Evolutionary conservation across 2,329 filamentous ascomycete genomes (phyloP), one percentile per base, ranked within the genome.

Genomic region (Trichoderma sp.): DNA sequence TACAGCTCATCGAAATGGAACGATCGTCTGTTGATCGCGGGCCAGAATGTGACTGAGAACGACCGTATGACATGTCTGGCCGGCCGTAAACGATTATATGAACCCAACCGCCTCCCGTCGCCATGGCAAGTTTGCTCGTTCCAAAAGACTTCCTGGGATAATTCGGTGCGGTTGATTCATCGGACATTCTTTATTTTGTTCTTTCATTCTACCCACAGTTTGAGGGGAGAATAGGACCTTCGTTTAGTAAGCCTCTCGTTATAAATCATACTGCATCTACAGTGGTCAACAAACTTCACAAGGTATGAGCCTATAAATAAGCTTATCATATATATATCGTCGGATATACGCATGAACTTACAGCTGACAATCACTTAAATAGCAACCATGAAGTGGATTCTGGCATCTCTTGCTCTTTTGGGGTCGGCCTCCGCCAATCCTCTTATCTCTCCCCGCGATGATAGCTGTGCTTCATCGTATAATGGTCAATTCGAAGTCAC

Each of bases 401-500:
- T 78, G 33, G 76, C 78, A 50, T 27, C 84, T 77, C 79, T 85
- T 79, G 78, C 85, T 75, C 79, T 90, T 69, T 85, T 85, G 75
- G 83, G 87, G 79, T 84, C 84, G 74, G 83, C 84, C 75, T 82
- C 86, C 31, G 77, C 71, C 45, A 78, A 79, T 12, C 78, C 79
- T n/a, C 86, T 88, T 77, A 85, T 91, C 71, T 82, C 87, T 6
- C 91, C 92, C 12, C 81, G 84, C 1, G 83, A 81, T 18, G 77
- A 85, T 3, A 89, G 88, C 75, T 94, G 92, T 85, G 80, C 83
- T 64, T 77, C 83, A 12, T 86, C 82, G 72, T 88, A 87, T 79
- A 80, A 85, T 16, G 89, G 90, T 65, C 84, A 84, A 41, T 93
- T 94, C 78, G 85, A 91, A 81, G 88, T 93, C 77, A 88, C 89